Conservation (phyloP, 345 rosid genomes). For the Punica granatum region DNA sequence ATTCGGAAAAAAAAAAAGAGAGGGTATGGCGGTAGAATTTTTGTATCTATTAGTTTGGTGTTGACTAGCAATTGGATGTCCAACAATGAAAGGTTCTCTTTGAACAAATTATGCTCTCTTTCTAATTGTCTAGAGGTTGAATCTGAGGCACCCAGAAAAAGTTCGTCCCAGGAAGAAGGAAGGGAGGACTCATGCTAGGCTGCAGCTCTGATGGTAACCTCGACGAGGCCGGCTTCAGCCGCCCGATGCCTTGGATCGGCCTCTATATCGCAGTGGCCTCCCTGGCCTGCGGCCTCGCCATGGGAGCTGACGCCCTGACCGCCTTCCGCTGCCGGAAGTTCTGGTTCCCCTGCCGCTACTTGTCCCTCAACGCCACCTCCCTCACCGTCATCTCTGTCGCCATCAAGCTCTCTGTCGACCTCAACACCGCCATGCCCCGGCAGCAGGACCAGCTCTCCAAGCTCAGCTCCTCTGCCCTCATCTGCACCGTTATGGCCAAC, state of each 20-base stretch:
- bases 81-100: neutral
- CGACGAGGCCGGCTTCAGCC: constrained; percentile 46
- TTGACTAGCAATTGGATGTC: neutral
- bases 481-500: constrained; percentile 72
- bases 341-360: constrained; percentile 73
- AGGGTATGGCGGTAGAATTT: no score
- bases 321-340: constrained; percentile 51
- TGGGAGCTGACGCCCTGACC: constrained; percentile 56
- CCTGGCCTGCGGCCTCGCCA: constrained; percentile 55
- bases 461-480: constrained; percentile 68
- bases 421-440: constrained; percentile 86
- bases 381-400: constrained; percentile 63
- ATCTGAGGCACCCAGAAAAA: no score
- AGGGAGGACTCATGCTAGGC: constrained; percentile 47
- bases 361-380: constrained; percentile 76
- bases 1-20: no score
- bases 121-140: no score
- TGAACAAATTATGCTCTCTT: neutral
- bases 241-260: constrained; percentile 84
- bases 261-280: constrained; percentile 74
- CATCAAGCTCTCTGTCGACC: constrained; percentile 74
- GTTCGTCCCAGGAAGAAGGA: no score
- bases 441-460: constrained; percentile 77
- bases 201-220: constrained; percentile 59
- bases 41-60: no score